Percentiles rank a stretch among this genome's conserved stretches.
Evolutionary conservation across 2,329 filamentous ascomycete species (phyloP).

Genomic region (Fusarium sp.): DNA sequence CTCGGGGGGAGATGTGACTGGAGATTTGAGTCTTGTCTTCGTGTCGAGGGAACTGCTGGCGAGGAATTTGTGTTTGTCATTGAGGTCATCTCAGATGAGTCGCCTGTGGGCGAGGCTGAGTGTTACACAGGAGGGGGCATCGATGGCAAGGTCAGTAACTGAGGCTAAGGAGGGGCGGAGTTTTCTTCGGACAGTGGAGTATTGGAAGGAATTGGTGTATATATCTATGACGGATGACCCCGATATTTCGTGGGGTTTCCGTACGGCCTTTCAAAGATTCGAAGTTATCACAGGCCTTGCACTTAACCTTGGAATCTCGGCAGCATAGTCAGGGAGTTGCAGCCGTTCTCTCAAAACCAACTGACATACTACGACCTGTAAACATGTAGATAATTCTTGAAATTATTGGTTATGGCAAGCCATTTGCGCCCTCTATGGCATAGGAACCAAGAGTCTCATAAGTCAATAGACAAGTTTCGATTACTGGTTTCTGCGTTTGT

Average conservation of each 20-base stretch:
- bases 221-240: neutral
- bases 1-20: constrained; percentile 23
- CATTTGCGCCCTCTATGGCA: neutral
- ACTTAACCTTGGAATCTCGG: neutral
- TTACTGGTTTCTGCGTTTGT: neutral
- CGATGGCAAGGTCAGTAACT: neutral
- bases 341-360: neutral
- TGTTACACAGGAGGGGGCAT: neutral
- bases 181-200: neutral
- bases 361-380: neutral
- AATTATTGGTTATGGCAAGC: neutral
- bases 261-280: neutral
- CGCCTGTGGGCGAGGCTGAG: neutral
- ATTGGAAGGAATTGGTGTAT: neutral
- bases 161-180: neutral
- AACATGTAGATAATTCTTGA: neutral
- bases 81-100: constrained; percentile 4
- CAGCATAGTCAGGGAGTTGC: neutral
- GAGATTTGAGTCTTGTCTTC: constrained; percentile 10
- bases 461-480: too few relatives aligned
- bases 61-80: neutral
- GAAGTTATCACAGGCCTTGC: neutral
- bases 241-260: neutral
- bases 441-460: too few relatives aligned
- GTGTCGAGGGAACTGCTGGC: constrained; percentile 24